Percentiles rank a stretch among this genome's conserved stretches.
These are phyloP conservation scores for Kazachstania sp. DNA, from an alignment of 1,139 yeast genomes.

Conservation along the genomic window DNA sequence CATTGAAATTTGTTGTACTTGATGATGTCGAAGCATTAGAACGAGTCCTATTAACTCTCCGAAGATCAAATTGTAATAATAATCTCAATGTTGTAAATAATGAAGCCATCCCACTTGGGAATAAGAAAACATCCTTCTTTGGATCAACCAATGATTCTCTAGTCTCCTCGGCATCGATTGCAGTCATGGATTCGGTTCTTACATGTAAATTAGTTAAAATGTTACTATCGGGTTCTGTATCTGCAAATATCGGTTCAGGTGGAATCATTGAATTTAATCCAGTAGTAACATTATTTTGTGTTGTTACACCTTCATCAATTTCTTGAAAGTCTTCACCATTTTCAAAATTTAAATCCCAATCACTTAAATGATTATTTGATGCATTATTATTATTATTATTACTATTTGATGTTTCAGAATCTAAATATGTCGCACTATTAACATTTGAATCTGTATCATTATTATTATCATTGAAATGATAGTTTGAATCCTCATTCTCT, in stretches of 20 bases:
- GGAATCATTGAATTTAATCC: conserved; percentile 15
- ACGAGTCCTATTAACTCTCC: conserved; percentile 21
- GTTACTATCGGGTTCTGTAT: neutral
- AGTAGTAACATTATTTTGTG: neutral
- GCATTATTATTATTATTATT: neutral
- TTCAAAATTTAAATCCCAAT: conserved; percentile 5
- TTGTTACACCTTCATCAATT: conserved; percentile 2
- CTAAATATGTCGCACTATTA: conserved; percentile 1
- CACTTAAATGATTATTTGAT: conserved; percentile 1
- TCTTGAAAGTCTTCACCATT: conserved; percentile 12
- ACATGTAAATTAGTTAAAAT: neutral
- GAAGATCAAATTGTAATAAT: conserved; percentile 36
- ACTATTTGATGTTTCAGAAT: conserved; percentile 1
- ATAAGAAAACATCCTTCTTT: conserved; percentile 60
- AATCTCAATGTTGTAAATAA: conserved; percentile 77
- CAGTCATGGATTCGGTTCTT: neutral
- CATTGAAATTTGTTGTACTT: neutral
- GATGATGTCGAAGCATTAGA: neutral
- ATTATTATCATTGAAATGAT: conserved; percentile 10
- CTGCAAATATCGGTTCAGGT: conserved; percentile 21
- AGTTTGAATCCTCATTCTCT: conserved; percentile 30
- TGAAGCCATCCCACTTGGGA: conserved; percentile 89
- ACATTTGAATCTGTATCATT: neutral
- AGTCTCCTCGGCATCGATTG: neutral
- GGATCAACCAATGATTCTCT: conserved; percentile 13